Evolutionary conservation across 345 rosid genomes (phyloP), one percentile per base, ranked within the genome.

Genomic region (Acer campestre): DNA sequence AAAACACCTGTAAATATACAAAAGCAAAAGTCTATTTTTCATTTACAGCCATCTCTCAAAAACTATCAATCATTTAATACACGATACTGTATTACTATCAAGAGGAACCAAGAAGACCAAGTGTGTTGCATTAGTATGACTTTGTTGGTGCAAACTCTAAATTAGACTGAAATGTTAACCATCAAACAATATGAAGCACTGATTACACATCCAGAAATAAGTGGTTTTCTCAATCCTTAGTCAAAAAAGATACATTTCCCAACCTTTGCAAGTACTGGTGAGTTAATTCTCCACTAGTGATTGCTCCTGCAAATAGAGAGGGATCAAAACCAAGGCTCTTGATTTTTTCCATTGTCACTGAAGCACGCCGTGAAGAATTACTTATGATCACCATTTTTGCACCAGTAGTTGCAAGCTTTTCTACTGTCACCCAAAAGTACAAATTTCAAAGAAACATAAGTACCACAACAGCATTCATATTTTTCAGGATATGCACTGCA

Each of bases 301-400:
- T 86, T 71, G 92, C 94, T 87, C 99, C 97, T 3, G 79, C 87
- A 86, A 95, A 95, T 62, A 92, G 86, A 81, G 94, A 94, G 71
- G 97, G 90, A 82, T 96, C 94, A 85, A 95, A 95, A n/a, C 98
- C 97, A 79, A 95, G 93, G 76, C 76, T 83, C 92, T 89, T 85
- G 87, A 95, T 75, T 77, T 89, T 95, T 23, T 91, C 89, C 71
- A 93, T 82, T 18, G 99, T 95, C 2, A 86, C 84, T 14, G 94
- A 91, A 66, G 98, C 96, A 68, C 98, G 95, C 59, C 99, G 88
- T 20, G 99, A 95, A 18, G 99, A 95, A 80, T 93, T 95, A 81
- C 97, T 95, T 63, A 93, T 89, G 40, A 95, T 76, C 73, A 95
- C 97, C 85, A 93, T 93, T 81, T 84, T 92, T 62, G 95, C 96